Evolutionary conservation across 352 stramenopile species (phyloP).

Genomic region (Phytophthora meadii): DNA sequence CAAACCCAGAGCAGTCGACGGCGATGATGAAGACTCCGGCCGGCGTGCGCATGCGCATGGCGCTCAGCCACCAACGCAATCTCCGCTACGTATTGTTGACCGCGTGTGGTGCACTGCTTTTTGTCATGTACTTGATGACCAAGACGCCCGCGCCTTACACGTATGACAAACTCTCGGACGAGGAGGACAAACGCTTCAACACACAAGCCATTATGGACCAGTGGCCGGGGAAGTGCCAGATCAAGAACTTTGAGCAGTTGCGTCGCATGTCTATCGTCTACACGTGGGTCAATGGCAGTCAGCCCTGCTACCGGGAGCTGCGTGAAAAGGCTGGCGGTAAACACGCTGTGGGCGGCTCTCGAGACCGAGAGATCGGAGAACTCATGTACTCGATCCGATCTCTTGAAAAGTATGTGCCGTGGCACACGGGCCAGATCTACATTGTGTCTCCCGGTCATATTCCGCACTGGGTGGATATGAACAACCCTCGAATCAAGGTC

Average conservation of each 20-base stretch:
- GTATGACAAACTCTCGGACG: conserved; percentile 59
- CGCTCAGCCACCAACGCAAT: conserved; percentile 67
- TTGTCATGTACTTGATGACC: conserved; percentile 55
- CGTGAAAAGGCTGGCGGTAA: conserved; percentile 74
- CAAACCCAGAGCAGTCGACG: background rate
- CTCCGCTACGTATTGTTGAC: conserved; percentile 59
- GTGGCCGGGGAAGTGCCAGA: conserved; percentile 81
- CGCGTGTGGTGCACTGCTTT: conserved; percentile 46
- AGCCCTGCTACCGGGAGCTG: conserved; percentile 83
- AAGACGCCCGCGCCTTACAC: conserved; percentile 49
- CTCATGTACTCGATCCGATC: conserved; percentile 90
- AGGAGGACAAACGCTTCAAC: conserved; percentile 61
- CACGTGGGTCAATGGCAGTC: conserved; percentile 89
- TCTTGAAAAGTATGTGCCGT: conserved; percentile 83
- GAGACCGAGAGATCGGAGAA: conserved; percentile 89
- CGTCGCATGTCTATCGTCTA: conserved; percentile 90
- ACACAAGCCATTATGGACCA: conserved; percentile 58
- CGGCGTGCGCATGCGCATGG: conserved; percentile 74
- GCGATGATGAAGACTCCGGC: conserved; percentile 63
- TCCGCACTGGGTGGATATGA: conserved; percentile 82
- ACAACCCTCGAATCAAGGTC: conserved; percentile 85
- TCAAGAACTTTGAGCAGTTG: conserved; percentile 88
- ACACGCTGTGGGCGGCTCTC: conserved; percentile 75
- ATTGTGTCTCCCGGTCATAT: conserved; percentile 87
- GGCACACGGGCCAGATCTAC: conserved; percentile 87